Conservation (phyloP, 192 early-diverging fungal species). For the Borealophlyctis nickersoniae region DNA sequence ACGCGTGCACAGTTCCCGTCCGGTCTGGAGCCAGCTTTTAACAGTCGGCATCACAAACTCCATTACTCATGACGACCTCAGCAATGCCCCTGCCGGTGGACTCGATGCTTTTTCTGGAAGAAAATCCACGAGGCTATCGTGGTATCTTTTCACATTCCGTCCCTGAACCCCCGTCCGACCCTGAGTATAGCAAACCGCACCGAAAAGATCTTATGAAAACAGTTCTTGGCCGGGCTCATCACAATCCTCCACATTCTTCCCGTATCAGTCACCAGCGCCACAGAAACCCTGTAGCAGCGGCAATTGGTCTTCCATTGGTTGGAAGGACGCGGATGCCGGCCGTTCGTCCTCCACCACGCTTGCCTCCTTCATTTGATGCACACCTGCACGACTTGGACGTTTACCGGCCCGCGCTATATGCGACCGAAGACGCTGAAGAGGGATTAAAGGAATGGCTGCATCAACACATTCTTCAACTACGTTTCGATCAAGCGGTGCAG, state of each 20-base stretch:
- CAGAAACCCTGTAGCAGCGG: constrained; percentile 40
- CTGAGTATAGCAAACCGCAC: constrained; percentile 32
- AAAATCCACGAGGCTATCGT: constrained; percentile 13
- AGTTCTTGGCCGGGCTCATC: background rate
- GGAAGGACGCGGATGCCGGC: background rate
- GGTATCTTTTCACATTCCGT: constrained; percentile 9
- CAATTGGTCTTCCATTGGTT: constrained; percentile 38
- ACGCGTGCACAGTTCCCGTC: too few relatives aligned
- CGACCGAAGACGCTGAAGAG: constrained; percentile 12
- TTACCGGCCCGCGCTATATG: constrained; percentile 3
- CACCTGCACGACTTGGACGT: constrained; percentile 24
- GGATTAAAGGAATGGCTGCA: background rate
- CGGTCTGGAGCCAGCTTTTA: too few relatives aligned
- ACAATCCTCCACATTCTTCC: background rate
- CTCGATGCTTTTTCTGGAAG: too few relatives aligned
- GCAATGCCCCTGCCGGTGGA: too few relatives aligned
- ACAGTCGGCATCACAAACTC: too few relatives aligned
- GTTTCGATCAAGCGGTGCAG: constrained; percentile 27
- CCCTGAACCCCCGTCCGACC: background rate
- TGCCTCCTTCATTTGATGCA: constrained; percentile 32
- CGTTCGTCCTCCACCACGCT: constrained; percentile 32
- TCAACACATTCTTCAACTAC: constrained; percentile 14
- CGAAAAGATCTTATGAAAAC: constrained; percentile 34
- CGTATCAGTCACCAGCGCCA: constrained; percentile 8
- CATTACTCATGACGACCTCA: too few relatives aligned